Evolutionary conservation across 148 eudicot genomes (phyloP).

Genomic region (Rhododendron kiyosumense): DNA sequence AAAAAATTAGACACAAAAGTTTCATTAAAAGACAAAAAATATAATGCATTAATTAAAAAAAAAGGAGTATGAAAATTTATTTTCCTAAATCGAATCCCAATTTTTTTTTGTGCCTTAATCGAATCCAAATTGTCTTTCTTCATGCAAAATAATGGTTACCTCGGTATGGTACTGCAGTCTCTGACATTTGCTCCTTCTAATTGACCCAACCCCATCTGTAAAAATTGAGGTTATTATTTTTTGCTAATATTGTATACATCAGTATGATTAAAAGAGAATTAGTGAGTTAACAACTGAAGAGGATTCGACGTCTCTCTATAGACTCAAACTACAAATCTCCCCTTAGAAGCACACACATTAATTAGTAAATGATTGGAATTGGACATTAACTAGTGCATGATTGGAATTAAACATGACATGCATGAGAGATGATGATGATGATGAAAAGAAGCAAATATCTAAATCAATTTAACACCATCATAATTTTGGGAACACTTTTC

Average conservation of each 20-base stretch:
- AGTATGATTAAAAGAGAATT: no score
- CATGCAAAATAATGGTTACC: constrained; percentile 18
- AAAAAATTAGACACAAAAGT: no score
- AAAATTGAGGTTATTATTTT: neutral
- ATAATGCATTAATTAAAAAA: no score
- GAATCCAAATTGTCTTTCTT: neutral
- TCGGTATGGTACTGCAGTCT: constrained; percentile 24
- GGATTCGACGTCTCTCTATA: no score
- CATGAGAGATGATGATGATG: neutral
- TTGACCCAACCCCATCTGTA: constrained; percentile 51
- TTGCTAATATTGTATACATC: no score
- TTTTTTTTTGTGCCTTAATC: neutral
- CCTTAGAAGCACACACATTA: no score
- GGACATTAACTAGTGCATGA: neutral
- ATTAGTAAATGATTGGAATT: no score
- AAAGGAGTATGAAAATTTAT: no score
- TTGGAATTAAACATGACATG: neutral
- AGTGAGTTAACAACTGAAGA: no score
- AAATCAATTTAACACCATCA: neutral
- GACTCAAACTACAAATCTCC: no score
- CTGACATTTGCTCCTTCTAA: constrained; percentile 29
- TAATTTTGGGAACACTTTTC: neutral
- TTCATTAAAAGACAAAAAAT: no score
- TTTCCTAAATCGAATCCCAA: no score
- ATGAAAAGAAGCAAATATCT: neutral